Evolutionary conservation across 805 yeast genomes (phyloP).

Genomic region (Candida xyloterini): DNA sequence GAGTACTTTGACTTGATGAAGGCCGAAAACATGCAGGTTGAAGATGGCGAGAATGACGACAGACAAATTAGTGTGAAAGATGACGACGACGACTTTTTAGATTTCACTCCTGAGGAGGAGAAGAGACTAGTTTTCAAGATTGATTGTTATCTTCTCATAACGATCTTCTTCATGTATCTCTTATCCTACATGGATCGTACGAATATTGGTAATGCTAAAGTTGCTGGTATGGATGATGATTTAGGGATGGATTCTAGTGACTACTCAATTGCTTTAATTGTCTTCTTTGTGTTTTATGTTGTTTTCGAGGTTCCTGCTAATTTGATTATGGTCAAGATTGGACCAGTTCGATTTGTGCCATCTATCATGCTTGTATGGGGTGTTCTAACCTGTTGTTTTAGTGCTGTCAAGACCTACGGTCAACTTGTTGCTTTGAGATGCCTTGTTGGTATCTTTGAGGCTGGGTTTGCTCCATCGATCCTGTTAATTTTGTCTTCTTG

Average conservation of each 20-base stretch:
- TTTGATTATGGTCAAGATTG: slow-evolving; percentile 29
- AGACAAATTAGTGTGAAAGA: slow-evolving; percentile 1
- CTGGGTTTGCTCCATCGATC: slow-evolving; percentile 44
- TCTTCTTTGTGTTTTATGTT: slow-evolving; percentile 40
- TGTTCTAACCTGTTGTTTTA: slow-evolving; percentile 34
- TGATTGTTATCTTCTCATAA: slow-evolving; percentile 17
- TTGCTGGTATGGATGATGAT: slow-evolving; percentile 13
- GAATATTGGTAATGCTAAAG: slow-evolving; percentile 39
- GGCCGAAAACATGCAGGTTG: slow-evolving; percentile 4
- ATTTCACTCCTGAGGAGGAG: slow-evolving; percentile 22
- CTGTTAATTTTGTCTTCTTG: slow-evolving; percentile 37
- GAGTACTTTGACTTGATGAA: not conserved
- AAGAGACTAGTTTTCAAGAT: slow-evolving; percentile 13
- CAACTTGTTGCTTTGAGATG: slow-evolving; percentile 31
- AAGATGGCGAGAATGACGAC: slow-evolving; percentile 6
- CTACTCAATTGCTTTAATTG: slow-evolving; percentile 45
- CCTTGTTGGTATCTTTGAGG: slow-evolving; percentile 40
- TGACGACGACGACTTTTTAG: slow-evolving; percentile 8
- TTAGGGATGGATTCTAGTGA: slow-evolving; percentile 5
- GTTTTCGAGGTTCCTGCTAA: slow-evolving; percentile 42
- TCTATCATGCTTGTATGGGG: slow-evolving; percentile 39
- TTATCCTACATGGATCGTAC: slow-evolving; percentile 52
- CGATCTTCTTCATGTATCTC: slow-evolving; percentile 36
- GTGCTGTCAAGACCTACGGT: slow-evolving; percentile 29
- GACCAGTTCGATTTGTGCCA: slow-evolving; percentile 39